Evolutionary conservation across 1,139 yeast species (phyloP), one percentile per base, ranked within the genome.

Genomic region (Candida pseudoviswanathii): DNA sequence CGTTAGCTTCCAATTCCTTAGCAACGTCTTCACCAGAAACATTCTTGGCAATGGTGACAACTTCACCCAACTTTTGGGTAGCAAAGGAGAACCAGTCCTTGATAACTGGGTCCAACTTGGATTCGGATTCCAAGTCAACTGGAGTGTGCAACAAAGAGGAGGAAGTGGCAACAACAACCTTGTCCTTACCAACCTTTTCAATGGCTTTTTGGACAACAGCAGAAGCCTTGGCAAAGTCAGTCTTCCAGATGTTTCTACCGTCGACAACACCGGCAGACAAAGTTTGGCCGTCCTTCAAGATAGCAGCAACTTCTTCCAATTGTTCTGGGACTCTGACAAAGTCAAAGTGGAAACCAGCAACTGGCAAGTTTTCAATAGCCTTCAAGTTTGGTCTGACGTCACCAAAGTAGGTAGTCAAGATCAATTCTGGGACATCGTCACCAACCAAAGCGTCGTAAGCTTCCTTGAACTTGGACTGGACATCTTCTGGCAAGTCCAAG

Each of bases 161-260:
- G 52, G 99, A 92, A 60, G 99, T 90, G 60, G 98, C 86, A 60
- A 90, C 96, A 60, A 90, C 96, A 64, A 89, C 74, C 75, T 94
- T 86, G 68, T 89, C 96, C 60, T 82, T 80, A 72, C 97, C 97
- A 62, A 92, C 78, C 77, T 87, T 86, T 62, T 76, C 85, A 66
- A 88, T 80, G 62, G 97, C 97, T 74, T 84, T 81, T 71, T 85
- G 79, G 64, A 91, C 96, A 58, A 86, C 71, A 59, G 77, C 87
- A 66, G 91, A 77, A 59, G 99, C 96, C 77, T 85, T 84, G 66
- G 94, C 73, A 66, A 86, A 89, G 80, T 94, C 89, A 72, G 96
- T 87, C 84, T 94, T 94, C 99, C 99, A 94, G 77, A 94, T 89
- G 85, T 94, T 94, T 85, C 99, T 91, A 79, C 99, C 99, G 66